These are phyloP conservation scores for Calamus simplicifolius DNA, from an alignment of 176 grass and related monocot species.

Conservation along the genomic window DNA sequence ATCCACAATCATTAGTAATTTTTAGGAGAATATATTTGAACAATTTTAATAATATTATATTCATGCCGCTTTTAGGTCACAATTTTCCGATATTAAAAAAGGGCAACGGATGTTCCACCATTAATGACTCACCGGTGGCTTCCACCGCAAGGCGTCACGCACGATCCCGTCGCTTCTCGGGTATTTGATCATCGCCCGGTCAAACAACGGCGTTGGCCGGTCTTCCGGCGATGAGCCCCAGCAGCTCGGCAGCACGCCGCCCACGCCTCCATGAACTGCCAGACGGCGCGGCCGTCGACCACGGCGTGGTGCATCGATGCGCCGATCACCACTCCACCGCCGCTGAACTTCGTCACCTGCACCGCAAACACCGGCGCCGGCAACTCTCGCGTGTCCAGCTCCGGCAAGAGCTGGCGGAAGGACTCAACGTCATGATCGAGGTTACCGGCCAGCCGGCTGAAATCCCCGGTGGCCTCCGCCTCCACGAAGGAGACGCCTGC, in stretches of 20 bases:
- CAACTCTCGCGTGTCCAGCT: slow-evolving; percentile 25
- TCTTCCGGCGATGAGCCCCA: too few species aligned
- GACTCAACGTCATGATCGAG: too few species aligned
- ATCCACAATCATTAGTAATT: too few species aligned
- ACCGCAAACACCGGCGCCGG: slow-evolving; percentile 36
- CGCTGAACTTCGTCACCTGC: slow-evolving; percentile 35
- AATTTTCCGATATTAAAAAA: too few species aligned
- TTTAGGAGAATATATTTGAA: too few species aligned
- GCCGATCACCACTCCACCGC: slow-evolving; percentile 9
- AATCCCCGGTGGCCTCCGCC: too few species aligned
- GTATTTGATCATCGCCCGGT: slow-evolving; percentile 21
- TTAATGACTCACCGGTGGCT: slow-evolving; percentile 24
- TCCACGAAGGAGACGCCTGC: too few species aligned
- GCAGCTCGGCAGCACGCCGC: slow-evolving; percentile 16
- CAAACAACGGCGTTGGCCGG: slow-evolving; percentile 17
- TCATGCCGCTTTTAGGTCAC: too few species aligned
- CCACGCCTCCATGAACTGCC: slow-evolving; percentile 43
- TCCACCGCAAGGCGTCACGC: neutral
- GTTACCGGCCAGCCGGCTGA: too few species aligned
- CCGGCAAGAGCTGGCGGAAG: slow-evolving; percentile 23
- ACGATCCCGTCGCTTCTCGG: slow-evolving; percentile 14
- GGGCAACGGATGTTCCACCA: neutral
- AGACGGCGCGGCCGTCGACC: slow-evolving; percentile 35
- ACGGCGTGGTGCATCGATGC: slow-evolving; percentile 27
- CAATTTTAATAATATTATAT: too few species aligned